Percentiles rank a stretch among this genome's conserved stretches.
phyloP scores from a whole-genome alignment of 371 early-diverging fungal species.

The Dentiscutata heterogama region DNA sequence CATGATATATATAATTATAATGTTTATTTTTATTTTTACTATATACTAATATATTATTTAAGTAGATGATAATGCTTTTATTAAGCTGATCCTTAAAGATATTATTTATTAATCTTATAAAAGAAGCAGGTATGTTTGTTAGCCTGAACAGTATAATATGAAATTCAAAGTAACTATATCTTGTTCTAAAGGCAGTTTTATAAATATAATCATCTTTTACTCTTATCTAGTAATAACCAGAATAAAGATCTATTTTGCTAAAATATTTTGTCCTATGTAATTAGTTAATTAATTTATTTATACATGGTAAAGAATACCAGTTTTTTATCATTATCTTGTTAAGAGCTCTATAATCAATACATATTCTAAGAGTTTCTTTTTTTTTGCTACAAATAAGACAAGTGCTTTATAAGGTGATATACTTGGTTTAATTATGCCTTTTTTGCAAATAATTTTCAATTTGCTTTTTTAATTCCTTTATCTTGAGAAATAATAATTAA shows the following conservation, averaged over 20 bases:
- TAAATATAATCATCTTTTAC: constrained; percentile 40
- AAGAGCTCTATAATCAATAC: too few species aligned
- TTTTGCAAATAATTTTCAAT: constrained; percentile 46
- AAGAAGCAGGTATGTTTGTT: constrained; percentile 58
- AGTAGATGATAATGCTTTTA: constrained; percentile 54
- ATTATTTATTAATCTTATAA: constrained; percentile 56
- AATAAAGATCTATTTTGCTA: constrained; percentile 54
- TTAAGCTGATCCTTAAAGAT: constrained; percentile 55
- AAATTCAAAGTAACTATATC: constrained; percentile 58
- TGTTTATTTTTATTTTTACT: constrained; percentile 57
- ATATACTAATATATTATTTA: constrained; percentile 71
- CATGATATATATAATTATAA: constrained; percentile 48
- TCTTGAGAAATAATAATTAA: constrained; percentile 48
- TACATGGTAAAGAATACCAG: too few species aligned
- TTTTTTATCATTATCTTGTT: too few species aligned
- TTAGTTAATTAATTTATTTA: too few species aligned
- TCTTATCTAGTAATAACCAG: constrained; percentile 58
- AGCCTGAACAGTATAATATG: constrained; percentile 64
- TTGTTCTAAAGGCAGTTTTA: constrained; percentile 56
- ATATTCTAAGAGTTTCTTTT: constrained; percentile 61
- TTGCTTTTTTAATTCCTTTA: constrained; percentile 52
- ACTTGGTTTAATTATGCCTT: constrained; percentile 55
- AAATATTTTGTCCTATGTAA: too few species aligned
- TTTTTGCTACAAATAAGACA: constrained; percentile 66
- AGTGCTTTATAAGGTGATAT: constrained; percentile 58